phyloP scores from a whole-genome alignment of 768 basidiomycete species.

The Lentinula boryana region DNA sequence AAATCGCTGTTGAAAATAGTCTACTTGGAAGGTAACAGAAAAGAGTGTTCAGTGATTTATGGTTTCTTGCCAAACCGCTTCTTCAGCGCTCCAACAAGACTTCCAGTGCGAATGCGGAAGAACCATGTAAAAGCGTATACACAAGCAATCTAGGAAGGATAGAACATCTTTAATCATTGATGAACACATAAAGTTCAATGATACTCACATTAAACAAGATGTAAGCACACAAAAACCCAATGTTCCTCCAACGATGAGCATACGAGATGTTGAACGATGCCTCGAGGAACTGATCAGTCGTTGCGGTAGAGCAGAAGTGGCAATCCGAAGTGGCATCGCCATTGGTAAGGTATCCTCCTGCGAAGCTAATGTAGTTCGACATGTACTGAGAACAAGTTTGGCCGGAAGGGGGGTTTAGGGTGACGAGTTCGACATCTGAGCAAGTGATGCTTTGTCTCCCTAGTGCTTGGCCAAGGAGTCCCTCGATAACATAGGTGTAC shows the following conservation, averaged over 20 bases:
- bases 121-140: conserved; percentile 44
- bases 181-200: too few relatives aligned
- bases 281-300: conserved; percentile 53
- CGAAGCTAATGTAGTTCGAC: conserved; percentile 35
- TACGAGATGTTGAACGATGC: conserved; percentile 52
- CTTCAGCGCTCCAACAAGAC: conserved; percentile 21
- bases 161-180: neutral
- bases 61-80: conserved; percentile 8
- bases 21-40: neutral
- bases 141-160: conserved; percentile 26
- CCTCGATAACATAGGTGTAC: conserved; percentile 53
- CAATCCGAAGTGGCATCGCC: conserved; percentile 48
- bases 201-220: conserved; percentile 43
- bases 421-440: conserved; percentile 43
- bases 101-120: conserved; percentile 39
- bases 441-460: conserved; percentile 41
- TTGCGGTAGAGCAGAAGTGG: conserved; percentile 51
- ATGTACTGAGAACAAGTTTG: conserved; percentile 50
- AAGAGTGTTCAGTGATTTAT: neutral
- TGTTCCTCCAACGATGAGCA: conserved; percentile 44
- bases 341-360: conserved; percentile 55
- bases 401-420: conserved; percentile 46
- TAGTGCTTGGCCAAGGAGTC: conserved; percentile 33
- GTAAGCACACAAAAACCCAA: conserved; percentile 45
- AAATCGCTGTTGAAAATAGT: neutral